Percentiles rank a stretch among this genome's conserved stretches.
Evolutionary conservation across 1,284 basidiomycete genomes (phyloP).

Genomic region (Boletus smithii): DNA sequence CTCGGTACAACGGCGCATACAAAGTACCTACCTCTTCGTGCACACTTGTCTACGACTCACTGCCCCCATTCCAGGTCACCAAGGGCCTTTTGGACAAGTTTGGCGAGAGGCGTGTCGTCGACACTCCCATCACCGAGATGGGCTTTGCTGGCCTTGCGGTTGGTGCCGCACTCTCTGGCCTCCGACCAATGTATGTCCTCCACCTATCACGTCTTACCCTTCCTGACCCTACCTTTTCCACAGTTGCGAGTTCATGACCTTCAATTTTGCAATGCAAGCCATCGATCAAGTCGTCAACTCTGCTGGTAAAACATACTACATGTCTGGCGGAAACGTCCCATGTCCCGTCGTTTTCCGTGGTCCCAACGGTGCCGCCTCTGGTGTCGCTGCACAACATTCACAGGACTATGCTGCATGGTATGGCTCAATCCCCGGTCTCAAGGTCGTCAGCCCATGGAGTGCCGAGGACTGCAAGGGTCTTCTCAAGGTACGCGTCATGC

Average conservation of each 20-base stretch:
- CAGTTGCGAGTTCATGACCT: conserved; percentile 99
- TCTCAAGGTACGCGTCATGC: conserved; percentile 67
- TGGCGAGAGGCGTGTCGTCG: conserved; percentile 97
- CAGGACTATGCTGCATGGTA: conserved; percentile 96
- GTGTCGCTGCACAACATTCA: conserved; percentile 93
- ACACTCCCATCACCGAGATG: conserved; percentile 98
- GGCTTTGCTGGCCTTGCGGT: conserved; percentile 97
- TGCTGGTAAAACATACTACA: conserved; percentile 99
- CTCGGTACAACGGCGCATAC: conserved; percentile 99
- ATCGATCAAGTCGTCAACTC: conserved; percentile 99
- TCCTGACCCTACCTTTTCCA: conserved; percentile 8
- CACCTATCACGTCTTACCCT: not conserved
- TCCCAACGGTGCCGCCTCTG: conserved; percentile 96
- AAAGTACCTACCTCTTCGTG: conserved; percentile 58
- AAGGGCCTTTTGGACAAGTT: conserved; percentile 99
- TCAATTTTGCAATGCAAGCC: conserved; percentile 94
- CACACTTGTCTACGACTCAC: conserved; percentile 8
- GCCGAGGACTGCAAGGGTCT: conserved; percentile 98
- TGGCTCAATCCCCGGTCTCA: conserved; percentile 93
- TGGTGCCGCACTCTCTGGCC: conserved; percentile 91
- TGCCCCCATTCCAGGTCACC: conserved; percentile 62
- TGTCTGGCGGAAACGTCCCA: conserved; percentile 97
- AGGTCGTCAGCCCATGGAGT: conserved; percentile 96
- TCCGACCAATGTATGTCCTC: conserved; percentile 77
- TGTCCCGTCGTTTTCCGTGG: conserved; percentile 99